Base-by-base conservation (phyloP, 228 moss, liverwort and hornwort genomes). In the Sphagnum magellanicum region DNA sequence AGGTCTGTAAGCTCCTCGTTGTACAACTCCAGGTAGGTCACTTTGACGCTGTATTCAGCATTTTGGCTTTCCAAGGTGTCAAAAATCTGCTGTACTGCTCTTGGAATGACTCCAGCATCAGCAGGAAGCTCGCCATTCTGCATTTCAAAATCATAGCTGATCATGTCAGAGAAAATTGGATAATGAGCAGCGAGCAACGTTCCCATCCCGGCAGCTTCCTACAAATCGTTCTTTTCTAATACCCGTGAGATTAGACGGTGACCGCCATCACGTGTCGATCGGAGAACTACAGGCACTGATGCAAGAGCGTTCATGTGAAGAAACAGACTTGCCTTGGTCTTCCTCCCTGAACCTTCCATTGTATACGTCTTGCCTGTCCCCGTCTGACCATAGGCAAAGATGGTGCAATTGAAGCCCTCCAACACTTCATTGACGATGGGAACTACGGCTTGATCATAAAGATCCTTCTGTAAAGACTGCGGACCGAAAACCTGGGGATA, bases 301-400 rank as follows among this genome's bases (percentile, higher is more conserved):
- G 61, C 0, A 16, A 65, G 16, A 65, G 48, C 16, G 65, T 5
- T 9, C n/a, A 60, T 49, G 15, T 46, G 4, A 49, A 67, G 11
- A 11, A n/a, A 60, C 6, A 50, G n/a, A 61, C 74, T 17, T 71
- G 83, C 91, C 93, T 93, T 93, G 48, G 85, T 76, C 67, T 93
- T 97, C 77, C 93, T 91, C 62, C 87, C 88, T 50, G 84, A 74
- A 16, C 97, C 97, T 77, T 97, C 97, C 97, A 97, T 97, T 14
- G 97, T 97, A 75, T 93, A 97, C 10, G 97, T 97, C 81, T 97
- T 97, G 3, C 97, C 97, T 7, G 89, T 93, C 46, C 97, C 97
- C 0, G 97, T 97, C 76, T 97, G 97, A 55, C 97, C 97, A 77
- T 97, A 97, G 0, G 97, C 97, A 77, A 97, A 93, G 70, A 97